Base-by-base conservation (phyloP, 495 filamentous ascomycete species). In the Hypoxylon subgilvum region DNA sequence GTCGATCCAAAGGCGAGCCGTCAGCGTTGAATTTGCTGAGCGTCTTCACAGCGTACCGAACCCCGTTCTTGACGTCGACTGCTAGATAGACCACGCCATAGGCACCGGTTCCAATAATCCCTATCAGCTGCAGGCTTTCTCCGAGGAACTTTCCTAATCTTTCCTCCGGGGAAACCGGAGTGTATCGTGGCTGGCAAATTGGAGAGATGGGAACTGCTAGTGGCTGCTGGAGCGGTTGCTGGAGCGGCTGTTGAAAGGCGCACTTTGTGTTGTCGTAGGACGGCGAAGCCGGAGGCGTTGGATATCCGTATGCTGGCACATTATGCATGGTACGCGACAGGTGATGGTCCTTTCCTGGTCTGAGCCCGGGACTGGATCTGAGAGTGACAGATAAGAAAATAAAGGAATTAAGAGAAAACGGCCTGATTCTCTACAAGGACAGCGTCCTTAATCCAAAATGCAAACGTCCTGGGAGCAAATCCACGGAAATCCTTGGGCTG, bases 81-180 rank as follows among this genome's bases (percentile, higher is more conserved):
- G 94, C 94, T 28, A 88, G 89, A 76, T 98, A 97, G 10, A 98
- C 95, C 19, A 97, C 92, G 36, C 94, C 94, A 76, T 98, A 98
- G 50, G 94, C 94, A 50, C 94, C 94, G 39, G 94, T 87, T 44
- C 94, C 94, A 52, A 97, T 82, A 67, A 97, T 90, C 54, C 84
- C 80, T 43, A 86, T 90, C 56, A 97, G 81, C 74, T 91, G 88
- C 56, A 96, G 79, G 66, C 90, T 86, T 72, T 86, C 84, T 69
- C 88, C 92, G 59, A 97, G 77, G 58, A 95, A 80, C 52, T 88
- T 82, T 74, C 92, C 92, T 79, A 96, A 73, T 63, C 92, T 87
- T 69, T 94, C 89, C 81, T 96, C 90, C 35, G 92, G 90, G 35
- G 75, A 58, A 47, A 73, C 68, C 13, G 76, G 78, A 28, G 68